Conservation (phyloP, 495 filamentous ascomycete species). For the Durotheca rogersii region DNA sequence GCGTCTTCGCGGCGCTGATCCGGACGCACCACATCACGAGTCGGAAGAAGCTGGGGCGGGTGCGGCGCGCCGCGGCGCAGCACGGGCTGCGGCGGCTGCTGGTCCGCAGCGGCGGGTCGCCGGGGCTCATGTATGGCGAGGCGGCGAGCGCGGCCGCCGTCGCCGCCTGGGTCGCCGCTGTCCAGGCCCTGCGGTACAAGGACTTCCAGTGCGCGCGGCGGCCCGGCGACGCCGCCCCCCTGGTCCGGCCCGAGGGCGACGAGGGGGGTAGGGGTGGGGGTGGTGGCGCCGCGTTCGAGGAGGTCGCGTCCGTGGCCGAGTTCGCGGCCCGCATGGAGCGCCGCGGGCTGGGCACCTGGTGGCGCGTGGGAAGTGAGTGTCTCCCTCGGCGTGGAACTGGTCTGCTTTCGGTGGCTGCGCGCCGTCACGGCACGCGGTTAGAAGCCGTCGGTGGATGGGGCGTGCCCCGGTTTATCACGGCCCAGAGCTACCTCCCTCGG, state of each 20-base stretch:
- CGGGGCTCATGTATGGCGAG: constrained; percentile 79
- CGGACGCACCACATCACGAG: constrained; percentile 82
- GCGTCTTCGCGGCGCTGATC: constrained; percentile 65
- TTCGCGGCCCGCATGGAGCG: constrained; percentile 34
- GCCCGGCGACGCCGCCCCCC: constrained; percentile 11
- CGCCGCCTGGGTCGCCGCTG: constrained; percentile 32
- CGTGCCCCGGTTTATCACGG: no score
- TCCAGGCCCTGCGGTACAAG: constrained; percentile 33
- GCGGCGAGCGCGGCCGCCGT: constrained; percentile 49
- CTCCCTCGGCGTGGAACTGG: neutral
- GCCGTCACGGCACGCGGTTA: no score
- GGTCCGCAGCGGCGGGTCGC: constrained; percentile 64
- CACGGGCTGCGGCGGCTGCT: constrained; percentile 60
- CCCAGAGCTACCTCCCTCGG: no score
- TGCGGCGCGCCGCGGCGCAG: constrained; percentile 62
- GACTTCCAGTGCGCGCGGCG: constrained; percentile 33
- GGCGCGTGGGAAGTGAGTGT: constrained; percentile 33
- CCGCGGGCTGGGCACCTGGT: constrained; percentile 31
- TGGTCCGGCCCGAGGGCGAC: no score
- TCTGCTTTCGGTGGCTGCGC: neutral
- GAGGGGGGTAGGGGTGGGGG: no score
- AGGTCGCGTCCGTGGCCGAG: constrained; percentile 31
- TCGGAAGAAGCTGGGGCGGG: constrained; percentile 68
- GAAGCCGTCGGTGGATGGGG: no score
- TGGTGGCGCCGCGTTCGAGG: constrained; percentile 25